These are phyloP conservation scores for Comarum palustre DNA, from an alignment of 306 rosid species.

Conservation along the genomic window DNA sequence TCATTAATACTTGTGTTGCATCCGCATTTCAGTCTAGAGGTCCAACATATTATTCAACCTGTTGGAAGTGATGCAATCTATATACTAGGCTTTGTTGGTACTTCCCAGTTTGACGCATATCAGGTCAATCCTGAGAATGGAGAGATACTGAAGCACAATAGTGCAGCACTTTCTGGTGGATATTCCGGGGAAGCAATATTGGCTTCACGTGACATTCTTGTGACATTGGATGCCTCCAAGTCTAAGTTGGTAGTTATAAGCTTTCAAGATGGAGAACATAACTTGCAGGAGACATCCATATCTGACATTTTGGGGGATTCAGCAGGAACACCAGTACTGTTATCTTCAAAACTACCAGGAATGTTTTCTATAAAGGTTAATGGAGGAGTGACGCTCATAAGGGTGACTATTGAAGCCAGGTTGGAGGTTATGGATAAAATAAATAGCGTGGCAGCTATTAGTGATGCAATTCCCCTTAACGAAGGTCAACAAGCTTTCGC, in stretches of 20 bases:
- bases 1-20: conserved; percentile 36
- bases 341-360: conserved; percentile 70
- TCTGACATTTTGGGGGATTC: conserved; percentile 50
- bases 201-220: conserved; percentile 62
- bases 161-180: conserved; percentile 49
- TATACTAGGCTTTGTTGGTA: conserved; percentile 61
- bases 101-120: conserved; percentile 58
- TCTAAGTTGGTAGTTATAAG: conserved; percentile 60
- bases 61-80: conserved; percentile 46
- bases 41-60: conserved; percentile 67
- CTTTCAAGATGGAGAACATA: conserved; percentile 58
- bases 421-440: conserved; percentile 67
- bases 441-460: conserved; percentile 47
- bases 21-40: conserved; percentile 62
- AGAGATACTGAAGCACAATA: conserved; percentile 58
- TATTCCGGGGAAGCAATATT: conserved; percentile 63
- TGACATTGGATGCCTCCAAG: conserved; percentile 57
- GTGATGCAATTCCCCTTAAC: conserved; percentile 70
- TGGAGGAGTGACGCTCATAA: conserved; percentile 43
- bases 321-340: conserved; percentile 49
- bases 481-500: conserved; percentile 75
- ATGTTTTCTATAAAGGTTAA: conserved; percentile 56
- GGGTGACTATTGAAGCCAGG: conserved; percentile 60
- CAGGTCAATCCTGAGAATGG: conserved; percentile 65
- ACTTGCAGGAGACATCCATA: conserved; percentile 47